Percentiles rank a stretch among this genome's conserved stretches.
These are phyloP conservation scores for Didymella segeticola DNA, from an alignment of 2,329 filamentous ascomycete species.

Conservation along the genomic window DNA sequence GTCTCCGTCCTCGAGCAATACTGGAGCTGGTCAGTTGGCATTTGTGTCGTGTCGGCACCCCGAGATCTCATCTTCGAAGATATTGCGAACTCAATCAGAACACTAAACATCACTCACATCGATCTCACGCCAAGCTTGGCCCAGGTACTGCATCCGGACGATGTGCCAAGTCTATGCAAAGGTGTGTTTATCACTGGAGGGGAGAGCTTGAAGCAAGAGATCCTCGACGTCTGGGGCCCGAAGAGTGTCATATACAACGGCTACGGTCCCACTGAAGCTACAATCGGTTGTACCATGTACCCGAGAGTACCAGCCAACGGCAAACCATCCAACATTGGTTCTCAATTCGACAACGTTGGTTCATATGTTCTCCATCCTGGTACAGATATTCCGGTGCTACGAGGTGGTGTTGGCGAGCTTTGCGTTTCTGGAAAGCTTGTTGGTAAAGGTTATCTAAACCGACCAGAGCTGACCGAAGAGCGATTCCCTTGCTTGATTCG, in stretches of 20 bases:
- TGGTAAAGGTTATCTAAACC: conserved; percentile 86
- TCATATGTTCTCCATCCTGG: conserved; percentile 76
- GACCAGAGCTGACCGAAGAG: conserved; percentile 76
- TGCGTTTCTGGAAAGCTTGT: conserved; percentile 88
- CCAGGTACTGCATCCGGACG: conserved; percentile 75
- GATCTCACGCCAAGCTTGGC: conserved; percentile 90
- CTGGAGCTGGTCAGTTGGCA: conserved; percentile 93
- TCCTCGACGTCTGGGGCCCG: conserved; percentile 83
- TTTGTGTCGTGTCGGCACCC: conserved; percentile 81
- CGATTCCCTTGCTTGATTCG: conserved; percentile 71
- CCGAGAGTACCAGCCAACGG: conserved; percentile 79
- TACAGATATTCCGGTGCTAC: conserved; percentile 73
- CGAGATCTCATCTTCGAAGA: conserved; percentile 87
- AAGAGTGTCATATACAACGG: conserved; percentile 87
- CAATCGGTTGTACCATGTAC: conserved; percentile 91
- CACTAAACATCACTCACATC: conserved; percentile 82
- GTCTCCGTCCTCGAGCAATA: conserved; percentile 93
- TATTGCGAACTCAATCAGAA: conserved; percentile 73
- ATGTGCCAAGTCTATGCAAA: conserved; percentile 78
- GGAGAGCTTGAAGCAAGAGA: conserved; percentile 86
- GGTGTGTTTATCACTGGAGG: conserved; percentile 95
- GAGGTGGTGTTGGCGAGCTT: conserved; percentile 83
- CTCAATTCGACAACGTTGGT: conserved; percentile 86
- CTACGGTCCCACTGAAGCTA: conserved; percentile 88
- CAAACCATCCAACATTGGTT: conserved; percentile 86